These are phyloP conservation scores for Elymus sibiricus DNA, from an alignment of 176 grass and related monocot genomes.

Conservation along the genomic window DNA sequence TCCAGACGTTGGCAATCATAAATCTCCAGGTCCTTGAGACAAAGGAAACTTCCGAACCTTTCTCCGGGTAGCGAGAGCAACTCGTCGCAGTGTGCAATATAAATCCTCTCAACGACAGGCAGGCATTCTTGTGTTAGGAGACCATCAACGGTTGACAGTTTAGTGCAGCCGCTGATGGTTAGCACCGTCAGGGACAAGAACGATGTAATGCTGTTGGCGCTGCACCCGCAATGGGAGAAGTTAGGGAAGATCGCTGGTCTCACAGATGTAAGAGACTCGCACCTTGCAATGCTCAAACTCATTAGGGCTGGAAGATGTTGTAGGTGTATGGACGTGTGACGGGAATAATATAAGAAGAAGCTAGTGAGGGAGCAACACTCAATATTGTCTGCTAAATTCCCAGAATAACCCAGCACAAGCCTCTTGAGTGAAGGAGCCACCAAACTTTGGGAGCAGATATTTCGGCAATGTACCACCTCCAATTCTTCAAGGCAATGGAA, in stretches of 20 bases:
- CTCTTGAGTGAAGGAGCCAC: too few relatives aligned
- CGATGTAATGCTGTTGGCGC: background rate
- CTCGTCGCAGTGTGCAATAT: fast-evolving
- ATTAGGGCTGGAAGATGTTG: background rate
- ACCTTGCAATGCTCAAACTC: background rate
- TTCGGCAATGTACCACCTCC: too few relatives aligned
- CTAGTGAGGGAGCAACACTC: background rate
- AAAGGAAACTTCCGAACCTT: background rate
- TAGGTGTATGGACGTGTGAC: background rate
- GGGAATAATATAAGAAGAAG: background rate
- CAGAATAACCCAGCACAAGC: too few relatives aligned
- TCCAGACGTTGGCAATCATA: background rate
- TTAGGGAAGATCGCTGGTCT: background rate
- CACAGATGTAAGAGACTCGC: background rate
- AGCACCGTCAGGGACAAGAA: background rate
- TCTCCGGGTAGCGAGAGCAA: background rate
- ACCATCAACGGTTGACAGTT: background rate
- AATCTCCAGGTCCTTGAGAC: background rate
- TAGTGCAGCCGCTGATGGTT: fast-evolving
- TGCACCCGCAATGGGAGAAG: background rate
- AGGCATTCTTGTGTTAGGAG: background rate
- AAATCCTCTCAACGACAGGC: background rate
- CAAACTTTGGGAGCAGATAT: too few relatives aligned
- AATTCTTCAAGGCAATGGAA: too few relatives aligned
- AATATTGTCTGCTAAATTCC: too few relatives aligned